Evolutionary conservation across 192 early-diverging fungal species (phyloP).

Genomic region (Geranomyces variabilis): DNA sequence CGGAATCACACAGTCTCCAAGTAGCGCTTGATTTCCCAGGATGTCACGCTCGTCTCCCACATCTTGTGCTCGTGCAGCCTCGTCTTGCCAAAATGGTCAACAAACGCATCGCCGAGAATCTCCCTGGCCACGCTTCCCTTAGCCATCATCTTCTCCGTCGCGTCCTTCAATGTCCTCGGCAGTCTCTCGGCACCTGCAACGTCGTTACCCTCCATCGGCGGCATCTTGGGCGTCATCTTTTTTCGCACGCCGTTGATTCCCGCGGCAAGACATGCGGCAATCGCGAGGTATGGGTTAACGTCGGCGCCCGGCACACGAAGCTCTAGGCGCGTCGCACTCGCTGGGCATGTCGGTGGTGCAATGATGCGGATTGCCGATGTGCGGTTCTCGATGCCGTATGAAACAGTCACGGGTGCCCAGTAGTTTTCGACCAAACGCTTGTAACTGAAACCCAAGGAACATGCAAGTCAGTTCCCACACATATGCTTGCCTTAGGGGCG

Average conservation of each 20-base stretch:
- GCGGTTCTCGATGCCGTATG: slow-evolving; percentile 79
- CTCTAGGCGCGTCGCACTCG: slow-evolving; percentile 72
- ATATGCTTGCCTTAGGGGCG: too few species aligned
- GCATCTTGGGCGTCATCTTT: slow-evolving; percentile 45
- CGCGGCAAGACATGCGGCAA: slow-evolving; percentile 70
- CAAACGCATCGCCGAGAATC: slow-evolving; percentile 75
- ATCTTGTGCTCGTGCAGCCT: slow-evolving; percentile 72
- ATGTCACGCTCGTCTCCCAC: slow-evolving; percentile 75
- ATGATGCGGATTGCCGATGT: slow-evolving; percentile 75
- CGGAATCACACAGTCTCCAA: slow-evolving; percentile 44
- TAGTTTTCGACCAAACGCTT: slow-evolving; percentile 81
- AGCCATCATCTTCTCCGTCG: slow-evolving; percentile 64
- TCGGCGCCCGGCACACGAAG: slow-evolving; percentile 83
- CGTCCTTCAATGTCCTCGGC: slow-evolving; percentile 68
- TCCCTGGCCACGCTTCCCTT: slow-evolving; percentile 67
- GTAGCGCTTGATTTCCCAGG: slow-evolving; percentile 65
- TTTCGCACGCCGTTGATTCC: slow-evolving; percentile 73
- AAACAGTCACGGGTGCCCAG: slow-evolving; percentile 82
- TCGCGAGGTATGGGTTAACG: slow-evolving; percentile 77
- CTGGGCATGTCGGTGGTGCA: slow-evolving; percentile 67
- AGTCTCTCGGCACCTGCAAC: slow-evolving; percentile 43
- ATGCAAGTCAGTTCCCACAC: too few species aligned
- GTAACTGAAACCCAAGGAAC: slow-evolving; percentile 58
- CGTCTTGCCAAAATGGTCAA: slow-evolving; percentile 78
- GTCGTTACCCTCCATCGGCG: slow-evolving; percentile 31